Evolutionary conservation across 768 basidiomycete species (phyloP), one percentile per base, ranked within the genome.

Genomic region (Mycena vitilis): DNA sequence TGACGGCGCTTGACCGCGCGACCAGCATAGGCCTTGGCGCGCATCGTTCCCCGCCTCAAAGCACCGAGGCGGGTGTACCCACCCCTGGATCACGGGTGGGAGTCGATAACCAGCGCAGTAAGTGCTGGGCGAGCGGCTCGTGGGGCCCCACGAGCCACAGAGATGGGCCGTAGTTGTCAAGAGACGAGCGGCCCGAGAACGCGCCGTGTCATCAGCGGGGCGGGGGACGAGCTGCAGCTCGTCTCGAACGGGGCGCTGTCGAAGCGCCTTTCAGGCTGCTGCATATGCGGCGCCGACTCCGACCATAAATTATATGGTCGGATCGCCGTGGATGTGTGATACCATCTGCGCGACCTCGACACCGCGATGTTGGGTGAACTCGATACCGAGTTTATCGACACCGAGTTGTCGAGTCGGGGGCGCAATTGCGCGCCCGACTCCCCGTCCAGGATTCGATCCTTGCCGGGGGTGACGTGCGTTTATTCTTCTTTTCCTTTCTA

Each of bases 201-300:
- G 48, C 30, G 44, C 58, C 58, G 58, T 13, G 20, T 59, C 44
- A 59, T 59, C 58, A 23, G 23, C 60, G 60, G 60, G 47, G 30
- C 60, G 48, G 36, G 60, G 34, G 60, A 49, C 60, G 60, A 42
- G 60, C 53, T 55, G 53, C 53, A 53, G 40, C 59, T 61, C 37
- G 60, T 40, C 36, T 51, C 48, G 47, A 51, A 60, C 47, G 60
- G 58, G 60, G 57, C 57, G 30, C 25, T 38, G 37, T 37, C 25
- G 9, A 23, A 34, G 10, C 25, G 51, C 51, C 51, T 12, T 20
- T 16, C 53, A 34, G 20, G 37, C 53, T n/a, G 16, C 20, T 15
- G 37, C 37, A 20, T 20, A 36, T 37, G 20, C 20, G 18, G 37
- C 37, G 9, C 47, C 47, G 22, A 48, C 7, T 48, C 15, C 47